Evolutionary conservation across 306 rosid genomes (phyloP), one percentile per base, ranked within the genome.

Genomic region (Urtica urens): DNA sequence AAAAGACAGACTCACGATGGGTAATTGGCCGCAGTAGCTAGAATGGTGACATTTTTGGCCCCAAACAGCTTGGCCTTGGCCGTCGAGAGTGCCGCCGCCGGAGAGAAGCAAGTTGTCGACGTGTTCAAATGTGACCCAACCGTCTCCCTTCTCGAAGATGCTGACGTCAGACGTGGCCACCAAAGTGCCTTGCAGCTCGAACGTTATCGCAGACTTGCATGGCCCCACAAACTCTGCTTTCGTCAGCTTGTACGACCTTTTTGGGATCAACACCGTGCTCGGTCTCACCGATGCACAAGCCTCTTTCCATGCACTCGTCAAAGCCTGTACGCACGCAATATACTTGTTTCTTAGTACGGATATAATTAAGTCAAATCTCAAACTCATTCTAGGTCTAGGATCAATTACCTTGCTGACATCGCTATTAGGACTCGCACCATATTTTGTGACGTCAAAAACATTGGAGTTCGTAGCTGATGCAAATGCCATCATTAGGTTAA

Each of bases 1-100:
- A n/a, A n/a, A n/a, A n/a, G n/a, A n/a, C n/a, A n/a, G n/a, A 8
- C 42, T 54, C 65, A 74, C 76, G 46, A 57, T 53, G 5, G 64
- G 16, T 14, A 24, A 30, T 10, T 3, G 7, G 4, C 14, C 30
- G 58, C 85, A 73, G 20, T n/a, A 39, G 13, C 48, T 47, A 31
- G 47, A 28, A 47, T 53, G 52, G 11, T 57, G 63, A 60, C 68
- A 67, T 26, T 54, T 55, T 35, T 31, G 20, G 31, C 53, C 25
- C 68, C 64, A 61, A 42, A 68, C 55, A 25, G n/a, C 2, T 2
- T 31, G 3, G 31, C 68, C 68, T 49, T 67, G 73, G 49, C 73
- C 73, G 28, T 67, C 63, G 9, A 67, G 49, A 31, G 16, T 26
- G 4, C 73, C 68, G 6, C 50, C 49, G 24, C 68, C 73, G 0